phyloP scores from a whole-genome alignment of 2,329 filamentous ascomycete species.

The Pyricularia sp. region DNA sequence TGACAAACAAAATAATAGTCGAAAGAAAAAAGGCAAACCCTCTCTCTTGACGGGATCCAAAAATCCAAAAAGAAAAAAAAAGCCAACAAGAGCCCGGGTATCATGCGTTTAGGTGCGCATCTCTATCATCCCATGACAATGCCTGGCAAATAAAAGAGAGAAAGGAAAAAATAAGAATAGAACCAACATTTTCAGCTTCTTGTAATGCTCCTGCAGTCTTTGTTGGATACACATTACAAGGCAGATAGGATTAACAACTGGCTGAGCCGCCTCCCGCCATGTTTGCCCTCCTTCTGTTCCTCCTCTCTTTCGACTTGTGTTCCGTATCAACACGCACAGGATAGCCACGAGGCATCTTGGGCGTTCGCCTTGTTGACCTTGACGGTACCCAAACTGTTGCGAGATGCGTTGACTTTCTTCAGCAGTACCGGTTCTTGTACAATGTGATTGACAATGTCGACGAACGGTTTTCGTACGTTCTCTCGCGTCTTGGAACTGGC shows the following conservation, averaged over 20 bases:
- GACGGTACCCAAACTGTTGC: slow-evolving; percentile 9
- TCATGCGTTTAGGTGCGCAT: not conserved
- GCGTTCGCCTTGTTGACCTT: slow-evolving; percentile 12
- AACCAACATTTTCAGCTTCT: not conserved
- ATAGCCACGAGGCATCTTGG: slow-evolving; percentile 2
- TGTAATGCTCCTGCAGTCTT: not conserved
- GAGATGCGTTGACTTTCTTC: not conserved
- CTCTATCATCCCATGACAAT: not conserved
- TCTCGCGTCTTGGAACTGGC: slow-evolving; percentile 43
- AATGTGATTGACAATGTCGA: slow-evolving; percentile 41
- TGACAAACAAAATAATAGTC: not conserved
- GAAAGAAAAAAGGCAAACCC: not conserved
- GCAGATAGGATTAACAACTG: not conserved
- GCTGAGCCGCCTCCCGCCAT: not conserved
- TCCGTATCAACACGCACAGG: not conserved
- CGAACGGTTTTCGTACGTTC: slow-evolving; percentile 39
- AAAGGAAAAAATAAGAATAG: not conserved
- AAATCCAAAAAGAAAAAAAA: not conserved
- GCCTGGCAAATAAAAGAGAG: not conserved
- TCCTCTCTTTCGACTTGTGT: not conserved
- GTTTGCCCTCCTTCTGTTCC: not conserved
- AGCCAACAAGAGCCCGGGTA: slow-evolving; percentile 4
- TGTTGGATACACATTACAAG: not conserved
- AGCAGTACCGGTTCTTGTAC: slow-evolving; percentile 34
- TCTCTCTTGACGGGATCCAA: not conserved